These are phyloP conservation scores for Chaetomium globosum DNA, from an alignment of 2,329 filamentous ascomycete species.

Conservation along the genomic window DNA sequence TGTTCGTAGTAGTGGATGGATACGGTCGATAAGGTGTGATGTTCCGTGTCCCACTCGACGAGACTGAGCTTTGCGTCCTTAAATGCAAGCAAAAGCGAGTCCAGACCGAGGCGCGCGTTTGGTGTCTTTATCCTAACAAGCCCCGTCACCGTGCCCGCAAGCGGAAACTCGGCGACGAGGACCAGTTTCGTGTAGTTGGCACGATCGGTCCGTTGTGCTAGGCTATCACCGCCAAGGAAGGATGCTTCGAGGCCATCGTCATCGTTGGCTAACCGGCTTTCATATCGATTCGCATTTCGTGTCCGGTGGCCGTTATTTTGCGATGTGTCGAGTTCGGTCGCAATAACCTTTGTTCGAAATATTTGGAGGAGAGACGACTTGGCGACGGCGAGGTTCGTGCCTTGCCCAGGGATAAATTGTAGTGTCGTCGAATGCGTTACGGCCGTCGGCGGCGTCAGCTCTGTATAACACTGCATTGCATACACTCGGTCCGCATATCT, in stretches of 20 bases:
- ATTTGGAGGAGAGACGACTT: conserved; percentile 93
- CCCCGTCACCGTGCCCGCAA: conserved; percentile 83
- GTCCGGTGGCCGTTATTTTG: conserved; percentile 41
- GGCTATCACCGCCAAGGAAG: conserved; percentile 65
- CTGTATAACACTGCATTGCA: conserved; percentile 94
- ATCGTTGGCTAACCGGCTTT: conserved; percentile 57
- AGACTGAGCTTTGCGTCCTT: conserved; percentile 91
- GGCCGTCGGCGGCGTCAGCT: conserved; percentile 90
- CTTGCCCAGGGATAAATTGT: conserved; percentile 73
- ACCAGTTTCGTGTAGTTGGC: conserved; percentile 75
- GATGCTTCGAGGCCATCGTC: conserved; percentile 68
- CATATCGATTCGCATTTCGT: conserved; percentile 52
- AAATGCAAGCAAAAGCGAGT: conserved; percentile 80
- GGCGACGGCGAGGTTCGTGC: conserved; percentile 85
- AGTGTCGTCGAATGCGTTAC: conserved; percentile 84
- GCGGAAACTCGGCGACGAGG: conserved; percentile 78
- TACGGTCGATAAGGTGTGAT: conserved; percentile 77
- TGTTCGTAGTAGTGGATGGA: conserved; percentile 99
- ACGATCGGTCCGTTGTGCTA: conserved; percentile 64
- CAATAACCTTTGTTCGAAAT: conserved; percentile 71
- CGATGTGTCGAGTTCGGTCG: conserved; percentile 60
- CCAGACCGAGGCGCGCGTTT: conserved; percentile 75
- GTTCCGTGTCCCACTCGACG: conserved; percentile 88
- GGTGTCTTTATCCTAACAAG: conserved; percentile 75
- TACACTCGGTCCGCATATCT: conserved; percentile 39